Conservation (phyloP, 2,329 filamentous ascomycete species). For the Ophiostoma angusticollis region DNA sequence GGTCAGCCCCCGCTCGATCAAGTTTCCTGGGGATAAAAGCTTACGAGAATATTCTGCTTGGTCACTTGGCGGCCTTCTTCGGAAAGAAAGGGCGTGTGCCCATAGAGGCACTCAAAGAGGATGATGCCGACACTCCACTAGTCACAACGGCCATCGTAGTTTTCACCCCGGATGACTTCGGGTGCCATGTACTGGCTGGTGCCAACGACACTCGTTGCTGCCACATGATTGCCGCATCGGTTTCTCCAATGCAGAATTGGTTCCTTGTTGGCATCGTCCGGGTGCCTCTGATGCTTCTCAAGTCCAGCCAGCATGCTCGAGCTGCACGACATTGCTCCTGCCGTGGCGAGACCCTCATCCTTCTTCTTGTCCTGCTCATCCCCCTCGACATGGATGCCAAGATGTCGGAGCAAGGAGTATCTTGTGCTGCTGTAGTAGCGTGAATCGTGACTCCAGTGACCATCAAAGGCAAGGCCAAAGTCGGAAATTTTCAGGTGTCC, state of each 20-base stretch:
- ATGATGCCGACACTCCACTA: conserved; percentile 97
- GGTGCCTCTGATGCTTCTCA: conserved; percentile 26
- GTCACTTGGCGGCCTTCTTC: conserved; percentile 68
- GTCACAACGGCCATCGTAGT: conserved; percentile 87
- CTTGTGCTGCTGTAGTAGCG: conserved; percentile 75
- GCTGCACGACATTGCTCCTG: conserved; percentile 19
- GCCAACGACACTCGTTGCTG: conserved; percentile 78
- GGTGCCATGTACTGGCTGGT: conserved; percentile 98
- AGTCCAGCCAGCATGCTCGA: conserved; percentile 27
- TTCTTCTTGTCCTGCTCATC: conserved; percentile 53
- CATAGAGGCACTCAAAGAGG: conserved; percentile 86
- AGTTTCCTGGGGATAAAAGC: conserved; percentile 20
- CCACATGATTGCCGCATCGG: conserved; percentile 51
- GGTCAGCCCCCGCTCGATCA: no score
- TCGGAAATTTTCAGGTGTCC: conserved; percentile 94
- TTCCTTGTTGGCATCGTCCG: conserved; percentile 22
- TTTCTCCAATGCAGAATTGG: conserved; percentile 59
- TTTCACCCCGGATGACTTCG: conserved; percentile 70
- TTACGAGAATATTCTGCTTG: conserved; percentile 70
- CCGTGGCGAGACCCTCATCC: background rate
- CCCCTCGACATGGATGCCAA: conserved; percentile 61
- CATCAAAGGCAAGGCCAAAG: conserved; percentile 90
- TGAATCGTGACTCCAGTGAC: conserved; percentile 87
- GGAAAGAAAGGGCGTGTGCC: conserved; percentile 77
- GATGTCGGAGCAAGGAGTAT: conserved; percentile 61